Base-by-base conservation (phyloP, 345 rosid genomes). In the Diplotaxis tenuifolia region DNA sequence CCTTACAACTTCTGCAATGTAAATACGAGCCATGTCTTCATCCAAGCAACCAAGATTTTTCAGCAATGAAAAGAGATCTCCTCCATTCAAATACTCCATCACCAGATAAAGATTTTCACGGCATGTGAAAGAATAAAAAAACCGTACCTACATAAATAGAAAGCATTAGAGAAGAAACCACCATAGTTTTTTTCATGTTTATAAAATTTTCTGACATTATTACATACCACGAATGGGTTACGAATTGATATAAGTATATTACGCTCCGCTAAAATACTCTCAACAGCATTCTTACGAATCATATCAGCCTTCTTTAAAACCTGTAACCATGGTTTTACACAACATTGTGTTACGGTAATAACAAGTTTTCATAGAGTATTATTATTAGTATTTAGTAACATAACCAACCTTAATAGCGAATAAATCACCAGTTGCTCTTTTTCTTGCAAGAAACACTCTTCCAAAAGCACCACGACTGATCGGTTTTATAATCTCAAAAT, bases 171-270 rank as follows among this genome's bases (percentile, higher is more conserved):
- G 73, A n/a, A n/a, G n/a, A 54, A 60, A 25, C 59, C 59, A 63
- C 23, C n/a, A 62, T 79, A 64, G 81, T 79, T 21, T 75, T 73
- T 72, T 62, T 65, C 42, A 18, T 58, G 68, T 21, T 19, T 53
- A 55, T 74, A 80, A 59, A 1, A n/a, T 59, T 62, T 38, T 19
- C 42, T 6, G 28, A 23, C 72, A 68, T 31, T 75, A 68, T n/a
- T n/a, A n/a, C 96, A 84, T 72, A 92, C 99, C 93, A 95, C 99
- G 83, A 95, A 95, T 81, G 99, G 96, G 77, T 92, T 92, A 73
- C 99, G 89, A 66, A 92, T 74, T 70, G 99, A 89, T 79, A 95
- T 92, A 50, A 95, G 85, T 78, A 92, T 95, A 86, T 92, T 83
- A 36, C 99, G 96, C 83, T 95, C 97, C 19, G 93, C 96, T 80